Evolutionary conservation across 2,329 filamentous ascomycete species (phyloP).

Genomic region (Apiospora koreana): DNA sequence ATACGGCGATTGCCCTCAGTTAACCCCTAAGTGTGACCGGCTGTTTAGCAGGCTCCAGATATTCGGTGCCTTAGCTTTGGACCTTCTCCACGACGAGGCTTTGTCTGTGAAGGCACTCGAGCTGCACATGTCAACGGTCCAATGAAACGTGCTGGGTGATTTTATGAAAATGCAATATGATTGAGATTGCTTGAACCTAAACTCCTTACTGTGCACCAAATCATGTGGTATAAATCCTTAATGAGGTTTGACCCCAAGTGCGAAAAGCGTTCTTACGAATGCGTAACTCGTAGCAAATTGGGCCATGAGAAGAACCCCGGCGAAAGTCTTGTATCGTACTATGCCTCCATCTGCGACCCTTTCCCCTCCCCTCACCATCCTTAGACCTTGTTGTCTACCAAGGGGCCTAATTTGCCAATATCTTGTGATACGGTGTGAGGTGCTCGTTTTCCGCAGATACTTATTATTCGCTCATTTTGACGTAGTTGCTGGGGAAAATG

Average conservation of each 20-base stretch:
- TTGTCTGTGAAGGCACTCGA: neutral
- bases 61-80: too few species aligned
- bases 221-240: slow-evolving; percentile 6
- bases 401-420: neutral
- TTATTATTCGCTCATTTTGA: slow-evolving; percentile 54
- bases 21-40: too few species aligned
- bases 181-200: slow-evolving; percentile 9
- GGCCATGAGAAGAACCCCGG: neutral
- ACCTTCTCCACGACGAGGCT: neutral
- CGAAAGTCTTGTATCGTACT: neutral
- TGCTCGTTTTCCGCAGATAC: neutral
- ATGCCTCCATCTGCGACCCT: neutral
- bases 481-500: slow-evolving; percentile 87
- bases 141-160: neutral
- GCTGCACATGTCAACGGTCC: neutral
- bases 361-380: neutral
- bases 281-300: neutral
- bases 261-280: slow-evolving; percentile 4
- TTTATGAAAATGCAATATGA: neutral
- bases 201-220: slow-evolving; percentile 10
- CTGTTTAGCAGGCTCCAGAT: too few species aligned
- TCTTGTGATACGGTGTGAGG: neutral
- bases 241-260: neutral
- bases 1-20: neutral
- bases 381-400: neutral